Evolutionary conservation across 108 stramenopile genomes (phyloP), one percentile per base, ranked within the genome.

Genomic region (Pseudonitzschia multistriata): DNA sequence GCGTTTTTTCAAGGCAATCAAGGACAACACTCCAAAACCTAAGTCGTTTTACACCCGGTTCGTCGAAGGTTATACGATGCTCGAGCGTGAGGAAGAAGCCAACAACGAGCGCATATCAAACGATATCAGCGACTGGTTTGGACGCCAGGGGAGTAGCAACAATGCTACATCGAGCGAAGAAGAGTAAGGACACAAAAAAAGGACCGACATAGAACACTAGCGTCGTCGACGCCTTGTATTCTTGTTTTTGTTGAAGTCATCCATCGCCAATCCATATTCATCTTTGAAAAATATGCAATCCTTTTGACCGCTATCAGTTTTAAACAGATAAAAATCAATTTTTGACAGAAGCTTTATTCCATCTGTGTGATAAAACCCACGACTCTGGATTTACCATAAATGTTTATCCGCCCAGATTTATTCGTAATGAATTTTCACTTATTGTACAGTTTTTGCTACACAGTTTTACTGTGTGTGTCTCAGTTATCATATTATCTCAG

Each of bases 121-220:
- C 27, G 87, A 88, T 52, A 91, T 93, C 34, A 84, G 87, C 52
- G 83, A 88, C 42, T 93, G 85, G 71, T 93, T 93, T 74, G 88
- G 91, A 2, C 73, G 79, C 30, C 80, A 79, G 37, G 22, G 63
- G 2, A 21, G 37, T 0, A 45, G 63, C 37, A 39, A 64, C 27
- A 24, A 10, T 25, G 4, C 63, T 39, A 28, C 63, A 3, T 14
- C 63, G 22, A 22, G 33, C 19, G 5, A 45, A 1, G 42, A 45
- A 17, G 8, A 45, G 42, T 13, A 17, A 45, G 11, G 17, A 45
- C 17, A 45, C 3, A 6, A 2, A 1, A 45, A 17, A 4, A 13
- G 3, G 7, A 45, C n/a, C n/a, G n/a, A 45, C 15, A 45, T 13
- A 45, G 17, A 45, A 45, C 11, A 10, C 3, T 45, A 45, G 8